phyloP scores from a whole-genome alignment of 2,329 filamentous ascomycete genomes.

The Pseudocercospora macadamiae region DNA sequence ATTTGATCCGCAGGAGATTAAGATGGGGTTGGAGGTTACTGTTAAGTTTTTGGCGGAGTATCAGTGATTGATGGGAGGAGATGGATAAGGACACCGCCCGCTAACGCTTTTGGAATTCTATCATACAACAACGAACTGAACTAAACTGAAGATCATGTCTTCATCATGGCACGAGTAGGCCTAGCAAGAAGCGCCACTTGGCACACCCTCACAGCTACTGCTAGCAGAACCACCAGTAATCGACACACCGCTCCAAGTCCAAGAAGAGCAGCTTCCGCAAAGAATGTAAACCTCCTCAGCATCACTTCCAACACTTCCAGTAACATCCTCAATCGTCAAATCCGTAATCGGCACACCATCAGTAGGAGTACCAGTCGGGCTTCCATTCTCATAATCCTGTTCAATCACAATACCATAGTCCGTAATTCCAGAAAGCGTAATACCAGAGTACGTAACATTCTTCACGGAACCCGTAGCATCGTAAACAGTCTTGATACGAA shows the following conservation, averaged over 20 bases:
- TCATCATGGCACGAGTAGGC: not conserved
- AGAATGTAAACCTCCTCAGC: conserved; percentile 55
- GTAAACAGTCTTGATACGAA: conserved; percentile 60
- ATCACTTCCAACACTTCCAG: conserved; percentile 45
- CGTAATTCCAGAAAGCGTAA: conserved; percentile 55
- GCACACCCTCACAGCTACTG: conserved; percentile 44
- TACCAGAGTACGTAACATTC: conserved; percentile 57
- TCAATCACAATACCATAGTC: conserved; percentile 61
- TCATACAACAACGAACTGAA: not conserved
- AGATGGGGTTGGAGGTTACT: conserved; percentile 27
- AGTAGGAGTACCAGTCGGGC: conserved; percentile 49
- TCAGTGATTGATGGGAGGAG: not conserved
- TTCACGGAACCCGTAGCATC: conserved; percentile 56
- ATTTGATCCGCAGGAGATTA: conserved; percentile 29
- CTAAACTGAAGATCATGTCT: too few relatives aligned
- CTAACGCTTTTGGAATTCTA: too few relatives aligned
- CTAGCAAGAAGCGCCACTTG: conserved; percentile 36
- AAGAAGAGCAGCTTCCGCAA: conserved; percentile 57
- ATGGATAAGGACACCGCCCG: too few relatives aligned
- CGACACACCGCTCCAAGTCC: conserved; percentile 55
- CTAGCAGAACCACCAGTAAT: conserved; percentile 57
- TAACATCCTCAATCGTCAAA: conserved; percentile 49
- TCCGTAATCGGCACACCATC: conserved; percentile 59
- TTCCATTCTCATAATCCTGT: conserved; percentile 60
- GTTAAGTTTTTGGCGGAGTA: conserved; percentile 28